Evolutionary conservation across 495 filamentous ascomycete genomes (phyloP), one percentile per base, ranked within the genome.

Genomic region (Annulohypoxylon bovei): DNA sequence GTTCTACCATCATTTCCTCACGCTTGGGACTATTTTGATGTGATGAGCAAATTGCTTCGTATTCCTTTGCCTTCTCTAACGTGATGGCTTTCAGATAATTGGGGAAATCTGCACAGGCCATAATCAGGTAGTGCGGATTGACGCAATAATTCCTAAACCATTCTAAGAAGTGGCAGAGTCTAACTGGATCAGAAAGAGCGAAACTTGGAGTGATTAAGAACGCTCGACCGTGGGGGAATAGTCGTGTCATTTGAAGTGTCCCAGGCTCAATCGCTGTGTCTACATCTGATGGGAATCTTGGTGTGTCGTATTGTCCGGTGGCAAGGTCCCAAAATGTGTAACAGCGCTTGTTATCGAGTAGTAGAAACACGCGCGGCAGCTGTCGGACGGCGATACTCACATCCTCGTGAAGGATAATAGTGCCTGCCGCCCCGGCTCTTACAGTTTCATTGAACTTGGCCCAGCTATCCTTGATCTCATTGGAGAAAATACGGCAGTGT

Each of bases 161-260:
- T 0, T 77, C 73, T 4, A 92, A 65, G n/a, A 91, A 80, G 4
- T 84, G 75, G 9, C 80, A 73, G 3, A 87, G 79, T 40, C 77
- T 82, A 2, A 80, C 71, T 0, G 87, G 84, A 22, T 89, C 83
- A 0, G 79, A 79, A 59, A 88, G 67, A 39, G 88, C 77, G 44
- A 90, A 84, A 60, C 89, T 90, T 35, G 91, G 88, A 0, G 90
- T 90, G 4, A 93, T 70, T 0, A 93, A 75, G 22, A 90, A 84
- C 0, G 82, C 87, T 4, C 79, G 76, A 4, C 90, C 88, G 25
- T 79, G 73, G 6, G 87, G 86, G 53, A 93, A 90, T 3, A 92
- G 71, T 1, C 86, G 83, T 1, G 75, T 81, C n/a, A 85, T 50
- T 14, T 70, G 74, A 5, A 81, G 67, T n/a, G 74, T 68, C 0